Conservation (phyloP, 129 eudicot species). For the Saussurea involucrata region DNA sequence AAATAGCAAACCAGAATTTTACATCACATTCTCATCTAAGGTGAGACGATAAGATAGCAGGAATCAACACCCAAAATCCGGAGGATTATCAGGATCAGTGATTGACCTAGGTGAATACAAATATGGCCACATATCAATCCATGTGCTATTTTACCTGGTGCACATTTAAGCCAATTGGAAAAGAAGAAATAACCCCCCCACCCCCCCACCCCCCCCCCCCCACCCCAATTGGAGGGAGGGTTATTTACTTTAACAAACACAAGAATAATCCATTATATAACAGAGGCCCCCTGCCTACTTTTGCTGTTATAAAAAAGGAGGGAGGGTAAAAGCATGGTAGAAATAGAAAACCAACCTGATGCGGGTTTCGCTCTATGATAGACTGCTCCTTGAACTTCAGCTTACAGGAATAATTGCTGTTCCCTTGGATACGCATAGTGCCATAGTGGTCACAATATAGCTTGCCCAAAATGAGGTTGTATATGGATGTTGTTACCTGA, state of each 20-base stretch:
- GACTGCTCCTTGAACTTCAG: constrained; percentile 97
- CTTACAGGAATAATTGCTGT: constrained; percentile 71
- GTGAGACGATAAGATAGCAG: not conserved
- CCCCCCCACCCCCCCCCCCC: not conserved
- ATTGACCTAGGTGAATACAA: not conserved
- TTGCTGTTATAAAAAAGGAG: not conserved
- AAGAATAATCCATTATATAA: not conserved
- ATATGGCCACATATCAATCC: not conserved
- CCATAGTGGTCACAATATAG: constrained; percentile 97
- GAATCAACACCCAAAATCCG: not conserved
- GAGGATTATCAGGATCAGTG: not conserved
- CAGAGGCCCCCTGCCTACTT: not conserved
- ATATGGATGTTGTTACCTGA: constrained; percentile 96
- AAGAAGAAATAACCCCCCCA: not conserved
- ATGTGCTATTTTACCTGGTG: not conserved
- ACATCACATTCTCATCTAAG: not conserved
- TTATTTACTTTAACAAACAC: not conserved
- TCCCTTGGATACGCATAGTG: constrained; percentile 92
- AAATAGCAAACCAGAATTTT: constrained; percentile 7
- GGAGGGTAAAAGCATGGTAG: not conserved
- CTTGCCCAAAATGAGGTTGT: constrained; percentile 96
- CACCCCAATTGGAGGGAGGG: not conserved
- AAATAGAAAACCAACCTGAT: constrained; percentile 67
- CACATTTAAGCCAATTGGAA: not conserved
- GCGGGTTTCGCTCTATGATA: constrained; percentile 91